These are phyloP conservation scores for Ustilago shanxiensis DNA, from an alignment of 1,284 basidiomycete genomes.

Conservation along the genomic window DNA sequence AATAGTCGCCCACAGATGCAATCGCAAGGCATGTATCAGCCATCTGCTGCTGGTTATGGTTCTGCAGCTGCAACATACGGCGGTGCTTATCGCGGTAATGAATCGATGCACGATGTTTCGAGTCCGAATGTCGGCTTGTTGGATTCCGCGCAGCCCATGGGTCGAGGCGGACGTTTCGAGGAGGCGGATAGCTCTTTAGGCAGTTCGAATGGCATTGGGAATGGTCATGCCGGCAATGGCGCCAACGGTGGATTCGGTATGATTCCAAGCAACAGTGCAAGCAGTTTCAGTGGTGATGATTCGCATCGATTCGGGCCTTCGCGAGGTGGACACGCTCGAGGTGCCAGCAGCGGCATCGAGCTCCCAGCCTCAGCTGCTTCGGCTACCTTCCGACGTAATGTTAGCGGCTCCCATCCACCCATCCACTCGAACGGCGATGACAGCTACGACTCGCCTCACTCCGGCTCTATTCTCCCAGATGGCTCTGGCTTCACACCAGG, in stretches of 20 bases:
- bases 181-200: slow-evolving; percentile 38
- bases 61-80: slow-evolving; percentile 18
- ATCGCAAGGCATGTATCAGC: slow-evolving; percentile 47
- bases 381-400: slow-evolving; percentile 49
- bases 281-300: slow-evolving; percentile 36
- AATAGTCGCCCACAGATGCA: slow-evolving; percentile 17
- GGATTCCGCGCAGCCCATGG: slow-evolving; percentile 52
- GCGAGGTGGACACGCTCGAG: slow-evolving; percentile 40
- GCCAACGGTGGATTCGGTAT: slow-evolving; percentile 28
- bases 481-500: slow-evolving; percentile 53
- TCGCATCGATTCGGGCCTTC: slow-evolving; percentile 23
- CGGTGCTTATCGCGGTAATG: slow-evolving; percentile 16
- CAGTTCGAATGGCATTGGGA: slow-evolving; percentile 29
- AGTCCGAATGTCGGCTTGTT: slow-evolving; percentile 41
- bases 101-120: slow-evolving; percentile 40
- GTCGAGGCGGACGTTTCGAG: slow-evolving; percentile 44
- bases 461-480: slow-evolving; percentile 33
- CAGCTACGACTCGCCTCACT: slow-evolving; percentile 34
- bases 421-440: slow-evolving; percentile 26
- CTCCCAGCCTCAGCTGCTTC: slow-evolving; percentile 48
- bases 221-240: background rate
- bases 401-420: slow-evolving; percentile 46
- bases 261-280: slow-evolving; percentile 37
- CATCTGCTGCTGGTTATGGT: slow-evolving; percentile 53
- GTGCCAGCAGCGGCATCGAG: slow-evolving; percentile 47